phyloP scores from a whole-genome alignment of 345 rosid species.

The Eucalyptus paniculata region DNA sequence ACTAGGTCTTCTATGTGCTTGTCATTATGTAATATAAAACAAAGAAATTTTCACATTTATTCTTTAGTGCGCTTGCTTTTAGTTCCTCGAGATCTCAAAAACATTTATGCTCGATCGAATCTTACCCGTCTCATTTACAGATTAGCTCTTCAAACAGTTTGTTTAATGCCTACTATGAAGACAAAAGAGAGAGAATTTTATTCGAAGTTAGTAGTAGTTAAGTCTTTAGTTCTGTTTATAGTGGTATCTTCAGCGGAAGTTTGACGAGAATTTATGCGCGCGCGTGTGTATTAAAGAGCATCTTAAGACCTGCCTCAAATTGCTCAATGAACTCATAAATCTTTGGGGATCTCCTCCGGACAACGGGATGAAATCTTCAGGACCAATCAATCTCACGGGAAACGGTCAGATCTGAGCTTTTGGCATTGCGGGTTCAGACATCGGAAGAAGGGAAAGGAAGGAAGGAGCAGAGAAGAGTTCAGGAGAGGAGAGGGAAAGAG shows the following conservation, averaged over 20 bases:
- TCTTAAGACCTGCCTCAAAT: not conserved
- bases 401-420: not conserved
- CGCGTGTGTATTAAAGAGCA: not conserved
- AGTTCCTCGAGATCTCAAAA: not conserved
- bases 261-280: not conserved
- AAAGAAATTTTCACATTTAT: not conserved
- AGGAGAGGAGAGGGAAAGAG: not conserved
- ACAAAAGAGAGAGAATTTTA: not conserved
- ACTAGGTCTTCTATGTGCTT: not conserved
- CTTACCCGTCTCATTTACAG: not conserved
- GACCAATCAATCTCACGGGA: not conserved
- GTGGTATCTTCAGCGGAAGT: not conserved
- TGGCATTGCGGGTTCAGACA: not conserved
- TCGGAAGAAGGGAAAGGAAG: not conserved
- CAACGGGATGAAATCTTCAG: not conserved
- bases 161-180: not conserved
- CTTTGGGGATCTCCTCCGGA: not conserved
- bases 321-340: not conserved
- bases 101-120: not conserved
- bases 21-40: not conserved
- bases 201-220: not conserved
- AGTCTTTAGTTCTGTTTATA: not conserved
- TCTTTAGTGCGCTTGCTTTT: not conserved
- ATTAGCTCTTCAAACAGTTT: not conserved
- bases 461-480: not conserved